A percentile compares a stretch with the other conserved stretches of the same genome.
Evolutionary conservation across 2,329 filamentous ascomycete species (phyloP).

Genomic region (Sporothrix humicola): DNA sequence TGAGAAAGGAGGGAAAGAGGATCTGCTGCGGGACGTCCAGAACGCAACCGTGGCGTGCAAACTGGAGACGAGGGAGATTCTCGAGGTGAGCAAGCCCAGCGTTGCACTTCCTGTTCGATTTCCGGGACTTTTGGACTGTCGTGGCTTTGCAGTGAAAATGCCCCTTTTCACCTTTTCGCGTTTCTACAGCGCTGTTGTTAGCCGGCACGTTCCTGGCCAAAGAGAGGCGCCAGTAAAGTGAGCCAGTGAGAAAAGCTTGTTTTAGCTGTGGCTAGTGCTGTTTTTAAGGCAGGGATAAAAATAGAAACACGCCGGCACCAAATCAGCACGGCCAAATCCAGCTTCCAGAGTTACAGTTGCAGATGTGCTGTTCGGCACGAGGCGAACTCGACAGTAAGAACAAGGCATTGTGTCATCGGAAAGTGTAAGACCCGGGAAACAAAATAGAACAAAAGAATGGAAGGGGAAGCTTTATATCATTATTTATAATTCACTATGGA

Average conservation of each 20-base stretch:
- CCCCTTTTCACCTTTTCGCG: neutral
- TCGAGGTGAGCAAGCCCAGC: no score
- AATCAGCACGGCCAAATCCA: neutral
- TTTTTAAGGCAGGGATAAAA: neutral
- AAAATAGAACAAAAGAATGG: neutral
- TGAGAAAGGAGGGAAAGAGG: neutral
- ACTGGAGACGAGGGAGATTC: neutral
- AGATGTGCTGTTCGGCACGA: neutral
- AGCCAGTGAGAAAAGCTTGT: neutral
- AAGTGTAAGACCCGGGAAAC: neutral
- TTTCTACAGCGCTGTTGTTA: neutral
- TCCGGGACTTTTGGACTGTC: neutral
- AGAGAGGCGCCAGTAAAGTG: neutral
- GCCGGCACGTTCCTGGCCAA: neutral
- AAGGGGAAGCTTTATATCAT: no score
- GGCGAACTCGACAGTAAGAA: neutral
- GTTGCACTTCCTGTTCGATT: neutral
- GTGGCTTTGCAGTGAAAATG: neutral
- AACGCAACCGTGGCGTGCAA: constrained; percentile 1
- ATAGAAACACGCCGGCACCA: neutral
- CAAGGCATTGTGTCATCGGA: neutral
- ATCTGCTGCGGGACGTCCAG: constrained; percentile 5
- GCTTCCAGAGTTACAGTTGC: neutral
- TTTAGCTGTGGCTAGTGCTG: neutral
- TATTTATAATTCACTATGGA: neutral